Evolutionary conservation across 768 basidiomycete species (phyloP).

Genomic region (Ramaria sp.): DNA sequence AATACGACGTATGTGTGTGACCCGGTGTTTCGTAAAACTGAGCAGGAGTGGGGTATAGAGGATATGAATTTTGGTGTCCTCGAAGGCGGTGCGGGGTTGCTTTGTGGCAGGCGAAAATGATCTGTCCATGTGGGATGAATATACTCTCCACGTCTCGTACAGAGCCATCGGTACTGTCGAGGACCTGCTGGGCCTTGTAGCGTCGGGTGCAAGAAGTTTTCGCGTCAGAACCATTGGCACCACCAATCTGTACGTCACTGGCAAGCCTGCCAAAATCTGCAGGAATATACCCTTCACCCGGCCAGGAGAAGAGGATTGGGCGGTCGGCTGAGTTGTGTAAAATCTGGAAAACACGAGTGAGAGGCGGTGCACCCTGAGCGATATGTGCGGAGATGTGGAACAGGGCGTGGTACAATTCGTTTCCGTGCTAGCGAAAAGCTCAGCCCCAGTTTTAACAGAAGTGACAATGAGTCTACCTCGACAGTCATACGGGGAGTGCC

Average conservation of each 20-base stretch:
- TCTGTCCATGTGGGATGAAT: slow-evolving; percentile 82
- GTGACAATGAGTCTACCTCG: slow-evolving; percentile 1
- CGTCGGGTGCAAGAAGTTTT: slow-evolving; percentile 82
- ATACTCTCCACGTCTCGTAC: slow-evolving; percentile 71
- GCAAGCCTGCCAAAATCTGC: slow-evolving; percentile 45
- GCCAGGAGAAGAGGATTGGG: slow-evolving; percentile 62
- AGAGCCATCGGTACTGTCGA: slow-evolving; percentile 35
- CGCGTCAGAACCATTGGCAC: slow-evolving; percentile 44
- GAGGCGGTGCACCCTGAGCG: slow-evolving; percentile 13
- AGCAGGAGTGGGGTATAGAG: not conserved
- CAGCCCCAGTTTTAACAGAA: not conserved
- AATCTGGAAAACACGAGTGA: slow-evolving; percentile 65
- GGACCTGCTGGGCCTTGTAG: slow-evolving; percentile 61
- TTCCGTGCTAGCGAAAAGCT: slow-evolving; percentile 32
- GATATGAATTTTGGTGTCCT: not conserved
- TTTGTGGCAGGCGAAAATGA: slow-evolving; percentile 70
- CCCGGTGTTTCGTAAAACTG: slow-evolving; percentile 1
- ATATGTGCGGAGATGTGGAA: slow-evolving; percentile 39
- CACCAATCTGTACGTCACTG: slow-evolving; percentile 52
- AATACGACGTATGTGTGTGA: not conserved
- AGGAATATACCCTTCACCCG: slow-evolving; percentile 39
- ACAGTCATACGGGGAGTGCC: slow-evolving; percentile 55
- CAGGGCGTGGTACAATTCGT: slow-evolving; percentile 49
- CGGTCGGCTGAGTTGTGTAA: slow-evolving; percentile 49
- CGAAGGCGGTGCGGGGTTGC: slow-evolving; percentile 29